Conservation (phyloP, 2,329 filamentous ascomycete species). For the Pyrenochaeta sp. region DNA sequence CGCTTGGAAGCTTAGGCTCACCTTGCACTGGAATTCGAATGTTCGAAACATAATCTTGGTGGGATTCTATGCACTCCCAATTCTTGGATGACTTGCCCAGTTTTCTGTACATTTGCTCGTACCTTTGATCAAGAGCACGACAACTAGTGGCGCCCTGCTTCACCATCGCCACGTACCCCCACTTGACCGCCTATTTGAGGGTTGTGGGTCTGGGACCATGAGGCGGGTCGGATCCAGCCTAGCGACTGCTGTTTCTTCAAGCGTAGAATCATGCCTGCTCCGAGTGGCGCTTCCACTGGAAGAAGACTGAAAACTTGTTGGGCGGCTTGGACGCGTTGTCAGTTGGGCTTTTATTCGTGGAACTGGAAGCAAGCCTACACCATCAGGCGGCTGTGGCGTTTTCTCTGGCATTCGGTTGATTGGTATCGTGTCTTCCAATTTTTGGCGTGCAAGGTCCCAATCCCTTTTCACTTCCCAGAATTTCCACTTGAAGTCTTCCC, state of each 20-base stretch:
- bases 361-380: background rate
- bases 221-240: background rate
- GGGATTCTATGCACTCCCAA: too few relatives aligned
- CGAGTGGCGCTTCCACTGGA: background rate
- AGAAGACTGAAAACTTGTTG: background rate
- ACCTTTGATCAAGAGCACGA: too few relatives aligned
- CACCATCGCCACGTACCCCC: background rate
- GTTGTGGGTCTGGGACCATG: background rate
- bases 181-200: background rate
- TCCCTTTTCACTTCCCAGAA: constrained; percentile 6
- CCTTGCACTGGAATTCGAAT: too few relatives aligned
- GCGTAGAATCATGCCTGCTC: background rate
- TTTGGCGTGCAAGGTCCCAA: constrained; percentile 1
- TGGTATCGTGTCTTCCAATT: constrained; percentile 2
- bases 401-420: constrained; percentile 4
- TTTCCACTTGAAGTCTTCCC: constrained; percentile 1
- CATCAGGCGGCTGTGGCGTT: background rate
- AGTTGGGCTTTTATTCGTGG: background rate
- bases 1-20: too few relatives aligned
- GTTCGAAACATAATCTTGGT: too few relatives aligned
- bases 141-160: background rate
- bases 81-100: too few relatives aligned
- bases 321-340: background rate
- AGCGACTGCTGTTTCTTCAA: background rate
- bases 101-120: too few relatives aligned